These are phyloP conservation scores for Colletotrichum sp. DNA, from an alignment of 2,329 filamentous ascomycete species.

Conservation along the genomic window DNA sequence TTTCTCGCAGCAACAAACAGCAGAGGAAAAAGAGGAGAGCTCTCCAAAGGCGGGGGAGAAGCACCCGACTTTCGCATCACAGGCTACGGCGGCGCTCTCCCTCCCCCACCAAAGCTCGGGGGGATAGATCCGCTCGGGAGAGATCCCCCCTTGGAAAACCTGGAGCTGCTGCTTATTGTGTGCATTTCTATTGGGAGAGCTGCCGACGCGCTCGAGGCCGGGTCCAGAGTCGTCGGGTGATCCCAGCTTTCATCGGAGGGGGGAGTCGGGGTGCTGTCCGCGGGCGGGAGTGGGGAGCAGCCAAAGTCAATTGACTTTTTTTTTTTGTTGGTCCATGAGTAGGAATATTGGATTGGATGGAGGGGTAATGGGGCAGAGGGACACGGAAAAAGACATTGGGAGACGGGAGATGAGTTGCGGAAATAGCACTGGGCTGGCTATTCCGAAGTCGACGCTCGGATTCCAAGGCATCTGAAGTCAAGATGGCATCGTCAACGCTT, in stretches of 20 bases:
- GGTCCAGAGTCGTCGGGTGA: background rate
- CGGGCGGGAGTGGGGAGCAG: background rate
- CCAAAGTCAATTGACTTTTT: background rate
- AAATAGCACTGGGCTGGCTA: background rate
- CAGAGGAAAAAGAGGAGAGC: background rate
- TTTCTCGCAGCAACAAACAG: background rate
- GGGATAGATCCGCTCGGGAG: constrained; percentile 12
- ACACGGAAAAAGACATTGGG: background rate
- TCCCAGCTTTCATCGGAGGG: constrained; percentile 1
- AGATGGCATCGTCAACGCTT: background rate
- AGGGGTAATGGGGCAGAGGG: background rate
- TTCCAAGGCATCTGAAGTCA: background rate
- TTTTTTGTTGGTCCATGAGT: background rate
- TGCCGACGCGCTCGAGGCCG: background rate
- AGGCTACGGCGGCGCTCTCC: background rate
- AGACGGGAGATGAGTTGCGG: background rate
- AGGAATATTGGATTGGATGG: background rate
- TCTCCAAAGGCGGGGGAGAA: background rate
- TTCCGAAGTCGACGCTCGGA: background rate
- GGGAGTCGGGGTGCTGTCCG: constrained; percentile 10
- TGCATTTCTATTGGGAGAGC: constrained; percentile 7
- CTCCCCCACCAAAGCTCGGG: background rate
- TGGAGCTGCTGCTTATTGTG: constrained; percentile 2
- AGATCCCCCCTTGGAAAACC: background rate
- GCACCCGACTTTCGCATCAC: background rate